Base-by-base conservation (phyloP, 352 stramenopile species). In the Plasmopara muralis region DNA sequence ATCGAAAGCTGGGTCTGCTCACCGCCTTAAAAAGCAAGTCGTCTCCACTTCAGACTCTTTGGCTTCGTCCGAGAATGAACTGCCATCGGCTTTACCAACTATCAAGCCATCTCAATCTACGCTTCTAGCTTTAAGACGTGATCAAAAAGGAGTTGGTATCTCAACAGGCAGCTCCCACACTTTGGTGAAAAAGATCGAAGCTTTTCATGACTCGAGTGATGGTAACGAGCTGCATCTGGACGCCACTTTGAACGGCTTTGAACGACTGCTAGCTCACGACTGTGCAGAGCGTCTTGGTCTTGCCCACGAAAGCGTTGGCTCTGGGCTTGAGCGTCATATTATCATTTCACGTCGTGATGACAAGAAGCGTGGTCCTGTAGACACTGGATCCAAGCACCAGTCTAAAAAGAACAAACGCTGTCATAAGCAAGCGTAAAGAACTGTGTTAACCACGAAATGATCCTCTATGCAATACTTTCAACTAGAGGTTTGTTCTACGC, bases 181-280 rank as follows among this genome's bases (percentile, higher is more conserved):
- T 38, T 57, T 93, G n/a, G 83, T 93, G 20, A 87, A 87, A 66
- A 84, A 85, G 51, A 91, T 93, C 10, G 78, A 92, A 49, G 68
- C 60, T 25, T 93, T 86, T 50, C 51, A 47, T 30, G 73, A 72
- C 35, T 85, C 78, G n/a, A 63, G 62, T 13, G 61, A 55, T 30
- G 60, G 49, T 5, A 53, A 74, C 20, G 60, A 70, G 53, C 46
- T 93, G 41, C 83, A 93, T 43, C 45, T 93, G 51, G 74, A 86
- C 53, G 56, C 78, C 3, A 85, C 77, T 47, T 58, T 93, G 47
- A 93, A 93, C 48, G 74, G 78, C 45, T 93, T 90, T 45, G 83
- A 93, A 62, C 75, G 81, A 6, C 46, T 92, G 43, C 66, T 92
- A 18, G 81, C 83, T 13, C 83, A 93, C 58, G 83, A 93, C 50